Conservation (phyloP, 768 basidiomycete genomes). For the Suillus cothurnatus region DNA sequence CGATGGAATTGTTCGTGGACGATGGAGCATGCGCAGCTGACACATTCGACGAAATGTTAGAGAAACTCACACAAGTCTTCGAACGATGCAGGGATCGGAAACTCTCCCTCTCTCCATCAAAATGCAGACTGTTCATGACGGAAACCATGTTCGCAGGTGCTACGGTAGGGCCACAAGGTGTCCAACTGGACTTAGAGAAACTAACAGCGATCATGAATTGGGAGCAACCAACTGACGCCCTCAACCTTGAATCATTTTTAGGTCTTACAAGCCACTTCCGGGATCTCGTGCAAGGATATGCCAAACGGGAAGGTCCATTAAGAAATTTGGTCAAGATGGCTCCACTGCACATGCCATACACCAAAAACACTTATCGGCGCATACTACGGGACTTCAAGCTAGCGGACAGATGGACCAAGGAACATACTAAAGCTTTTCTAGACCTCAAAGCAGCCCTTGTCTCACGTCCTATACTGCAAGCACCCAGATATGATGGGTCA, state of each 20-base stretch:
- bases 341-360: background rate
- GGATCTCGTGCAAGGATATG: no score
- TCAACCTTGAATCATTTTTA: no score
- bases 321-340: slow-evolving; percentile 24
- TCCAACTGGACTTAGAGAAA: slow-evolving; percentile 39
- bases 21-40: slow-evolving; percentile 38
- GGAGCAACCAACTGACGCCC: slow-evolving; percentile 32
- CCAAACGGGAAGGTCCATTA: no score
- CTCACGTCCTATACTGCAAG: slow-evolving; percentile 34
- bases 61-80: background rate
- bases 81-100: background rate
- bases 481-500: slow-evolving; percentile 33
- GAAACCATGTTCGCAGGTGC: slow-evolving; percentile 40
- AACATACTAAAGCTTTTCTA: slow-evolving; percentile 28
- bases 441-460: slow-evolving; percentile 33
- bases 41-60: slow-evolving; percentile 30
- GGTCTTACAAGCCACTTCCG: no score
- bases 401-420: background rate
- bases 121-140: background rate
- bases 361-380: background rate
- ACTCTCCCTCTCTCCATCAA: background rate
- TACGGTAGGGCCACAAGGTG: slow-evolving; percentile 32
- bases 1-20: slow-evolving; percentile 41
- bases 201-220: slow-evolving; percentile 41
- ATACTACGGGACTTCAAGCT: background rate